These are phyloP conservation scores for Trypanosoma mega DNA, from an alignment of 208 protist genomes.

Conservation along the genomic window DNA sequence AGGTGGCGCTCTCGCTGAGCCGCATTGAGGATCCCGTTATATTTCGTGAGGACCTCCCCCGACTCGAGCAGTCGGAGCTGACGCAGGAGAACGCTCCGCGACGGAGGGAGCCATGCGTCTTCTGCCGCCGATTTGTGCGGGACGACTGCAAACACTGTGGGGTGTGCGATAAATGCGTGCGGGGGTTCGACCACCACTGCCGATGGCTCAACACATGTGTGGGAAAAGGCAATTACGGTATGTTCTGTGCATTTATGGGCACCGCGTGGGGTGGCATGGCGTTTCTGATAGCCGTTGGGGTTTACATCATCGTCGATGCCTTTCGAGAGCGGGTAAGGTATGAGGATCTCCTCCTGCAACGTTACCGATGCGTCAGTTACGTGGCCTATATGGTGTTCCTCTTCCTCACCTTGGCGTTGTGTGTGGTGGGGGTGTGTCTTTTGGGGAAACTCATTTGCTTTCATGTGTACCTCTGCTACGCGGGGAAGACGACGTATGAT, in stretches of 20 bases:
- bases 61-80: conserved; percentile 52
- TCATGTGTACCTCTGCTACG: conserved; percentile 66
- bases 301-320: conserved; percentile 55
- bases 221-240: conserved; percentile 72
- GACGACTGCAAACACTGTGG: conserved; percentile 84
- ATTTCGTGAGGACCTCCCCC: conserved; percentile 55
- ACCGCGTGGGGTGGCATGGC: conserved; percentile 58
- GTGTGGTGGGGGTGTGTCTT: conserved; percentile 30
- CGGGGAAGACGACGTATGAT: conserved; percentile 67
- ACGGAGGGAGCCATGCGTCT: conserved; percentile 70
- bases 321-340: conserved; percentile 46
- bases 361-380: conserved; percentile 9
- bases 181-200: conserved; percentile 92
- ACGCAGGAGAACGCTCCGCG: conserved; percentile 32
- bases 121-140: conserved; percentile 79
- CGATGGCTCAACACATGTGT: conserved; percentile 91
- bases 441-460: conserved; percentile 77
- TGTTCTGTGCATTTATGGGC: conserved; percentile 76
- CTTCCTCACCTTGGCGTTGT: conserved; percentile 44
- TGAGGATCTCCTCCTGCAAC: conserved; percentile 33
- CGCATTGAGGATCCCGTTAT: conserved; percentile 71
- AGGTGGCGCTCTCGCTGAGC: conserved; percentile 64
- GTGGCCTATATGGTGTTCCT: conserved; percentile 69
- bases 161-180: conserved; percentile 90
- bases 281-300: conserved; percentile 55